Evolutionary conservation across 768 basidiomycete genomes (phyloP), one percentile per base, ranked within the genome.

Genomic region (Pholiota molesta): DNA sequence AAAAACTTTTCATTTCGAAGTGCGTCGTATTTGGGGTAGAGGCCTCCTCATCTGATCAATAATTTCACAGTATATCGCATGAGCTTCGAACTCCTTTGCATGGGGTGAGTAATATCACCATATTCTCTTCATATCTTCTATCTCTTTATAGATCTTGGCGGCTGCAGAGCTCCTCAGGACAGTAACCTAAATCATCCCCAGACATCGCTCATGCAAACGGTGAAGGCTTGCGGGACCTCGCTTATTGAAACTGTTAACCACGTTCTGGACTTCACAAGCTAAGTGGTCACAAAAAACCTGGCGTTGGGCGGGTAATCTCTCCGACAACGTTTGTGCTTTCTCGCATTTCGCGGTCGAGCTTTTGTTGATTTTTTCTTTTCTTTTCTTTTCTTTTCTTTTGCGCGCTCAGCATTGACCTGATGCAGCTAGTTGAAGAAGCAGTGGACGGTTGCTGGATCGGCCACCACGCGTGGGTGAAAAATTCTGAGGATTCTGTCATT

Each of bases 231-330:
- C 70, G 95, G 95, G 14, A 96, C 91, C n/a, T 94, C 94, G 0
- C 83, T 98, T 1, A 93, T 96, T 44, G 96, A 98, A 78, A 97
- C 95, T 0, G 95, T 98, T 53, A 97, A 97, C 70, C 96, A 98
- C 67, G 96, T 98, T 5, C 79, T 98, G 28, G 96, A 98, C 72
- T 98, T 96, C 70, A 97, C 95, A 98, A 98, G 71, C 82, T 97
- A 23, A 95, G 92, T 63, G 95, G 94, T 21, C 92, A 90, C 68
- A 81, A 87, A 51, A 92, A 92, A 71, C 82, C 86, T 2, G 92
- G 90, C 28, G 89, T 89, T 8, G 88, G 92, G 71, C 91, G 90
- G 64, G 85, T 87, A 45, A 92, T 94, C 63, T 79, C 83, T 19
- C 83, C 85, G 9, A 83, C 84, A 62, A 83, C 80, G 92, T 90